Conservation (phyloP, 2,329 filamentous ascomycete genomes). For the Ceratocystis variospora region DNA sequence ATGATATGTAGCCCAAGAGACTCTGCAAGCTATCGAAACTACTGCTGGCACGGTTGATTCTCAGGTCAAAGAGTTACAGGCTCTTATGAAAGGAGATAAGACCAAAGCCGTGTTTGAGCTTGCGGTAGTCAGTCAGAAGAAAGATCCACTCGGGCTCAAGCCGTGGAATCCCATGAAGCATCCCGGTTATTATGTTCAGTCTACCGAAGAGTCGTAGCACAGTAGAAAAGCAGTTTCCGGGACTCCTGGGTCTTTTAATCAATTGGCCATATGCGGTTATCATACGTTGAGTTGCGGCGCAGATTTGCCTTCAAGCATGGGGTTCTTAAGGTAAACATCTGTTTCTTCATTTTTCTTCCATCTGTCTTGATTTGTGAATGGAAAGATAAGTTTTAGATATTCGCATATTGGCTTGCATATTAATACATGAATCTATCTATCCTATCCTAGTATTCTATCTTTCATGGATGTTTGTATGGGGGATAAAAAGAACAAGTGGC, state of each 20-base stretch:
- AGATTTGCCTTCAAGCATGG: neutral
- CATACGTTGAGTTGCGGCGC: neutral
- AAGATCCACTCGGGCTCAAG: constrained; percentile 43
- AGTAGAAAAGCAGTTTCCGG: too few species aligned
- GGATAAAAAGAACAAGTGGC: constrained; percentile 12
- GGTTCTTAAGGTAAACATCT: neutral
- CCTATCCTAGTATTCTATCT: neutral
- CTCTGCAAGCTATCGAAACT: constrained; percentile 28
- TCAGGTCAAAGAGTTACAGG: constrained; percentile 35
- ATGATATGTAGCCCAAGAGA: constrained; percentile 30
- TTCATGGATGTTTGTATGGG: neutral
- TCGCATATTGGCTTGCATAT: neutral
- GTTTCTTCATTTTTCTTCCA: neutral
- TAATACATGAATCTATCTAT: neutral
- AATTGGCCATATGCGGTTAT: neutral
- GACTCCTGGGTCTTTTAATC: too few species aligned
- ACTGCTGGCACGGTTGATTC: constrained; percentile 11
- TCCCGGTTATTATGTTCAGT: constrained; percentile 37
- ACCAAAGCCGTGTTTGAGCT: constrained; percentile 38
- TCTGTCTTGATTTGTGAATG: neutral
- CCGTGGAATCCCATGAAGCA: constrained; percentile 46
- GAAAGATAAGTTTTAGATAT: neutral
- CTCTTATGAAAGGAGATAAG: constrained; percentile 34
- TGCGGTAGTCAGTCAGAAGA: constrained; percentile 38
- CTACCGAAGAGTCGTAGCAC: neutral